Conservation (phyloP, 768 basidiomycete species). For the Lactifluus hygrophoroides region DNA sequence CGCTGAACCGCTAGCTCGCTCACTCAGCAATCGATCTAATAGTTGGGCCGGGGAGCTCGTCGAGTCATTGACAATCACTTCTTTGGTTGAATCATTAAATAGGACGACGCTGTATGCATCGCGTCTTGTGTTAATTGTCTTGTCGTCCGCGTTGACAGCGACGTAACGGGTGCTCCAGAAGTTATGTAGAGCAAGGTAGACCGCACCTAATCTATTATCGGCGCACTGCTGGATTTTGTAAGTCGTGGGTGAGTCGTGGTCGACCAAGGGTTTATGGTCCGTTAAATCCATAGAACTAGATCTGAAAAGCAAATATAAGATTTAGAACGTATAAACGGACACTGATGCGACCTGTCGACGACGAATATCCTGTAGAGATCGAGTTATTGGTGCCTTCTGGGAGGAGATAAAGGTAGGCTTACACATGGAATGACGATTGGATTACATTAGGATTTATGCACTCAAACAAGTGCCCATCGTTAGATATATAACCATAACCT, state of each 20-base stretch:
- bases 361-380: constrained; percentile 38
- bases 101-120: too few relatives aligned
- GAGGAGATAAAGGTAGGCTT: neutral
- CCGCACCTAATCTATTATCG: constrained; percentile 49
- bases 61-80: too few relatives aligned
- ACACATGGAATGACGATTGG: constrained; percentile 51
- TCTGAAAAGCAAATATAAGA: constrained; percentile 25
- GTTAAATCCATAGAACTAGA: constrained; percentile 40
- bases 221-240: constrained; percentile 28
- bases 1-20: too few relatives aligned
- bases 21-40: too few relatives aligned
- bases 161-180: constrained; percentile 49
- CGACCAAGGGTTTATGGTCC: constrained; percentile 41
- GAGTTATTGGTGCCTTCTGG: neutral
- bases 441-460: constrained; percentile 45
- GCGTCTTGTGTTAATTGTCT: too few relatives aligned
- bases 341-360: constrained; percentile 35
- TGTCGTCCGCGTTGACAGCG: constrained; percentile 24
- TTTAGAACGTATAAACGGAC: too few relatives aligned
- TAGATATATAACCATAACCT: constrained; percentile 40
- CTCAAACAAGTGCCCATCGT: constrained; percentile 45
- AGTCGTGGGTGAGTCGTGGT: constrained; percentile 34
- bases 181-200: constrained; percentile 43
- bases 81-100: too few relatives aligned
- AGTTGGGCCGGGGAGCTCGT: too few relatives aligned